A percentile compares a stretch with the other conserved stretches of the same genome.
These are phyloP conservation scores for Straminergon stramineum DNA, from an alignment of 225 moss, liverwort and hornwort species.

Conservation along the genomic window DNA sequence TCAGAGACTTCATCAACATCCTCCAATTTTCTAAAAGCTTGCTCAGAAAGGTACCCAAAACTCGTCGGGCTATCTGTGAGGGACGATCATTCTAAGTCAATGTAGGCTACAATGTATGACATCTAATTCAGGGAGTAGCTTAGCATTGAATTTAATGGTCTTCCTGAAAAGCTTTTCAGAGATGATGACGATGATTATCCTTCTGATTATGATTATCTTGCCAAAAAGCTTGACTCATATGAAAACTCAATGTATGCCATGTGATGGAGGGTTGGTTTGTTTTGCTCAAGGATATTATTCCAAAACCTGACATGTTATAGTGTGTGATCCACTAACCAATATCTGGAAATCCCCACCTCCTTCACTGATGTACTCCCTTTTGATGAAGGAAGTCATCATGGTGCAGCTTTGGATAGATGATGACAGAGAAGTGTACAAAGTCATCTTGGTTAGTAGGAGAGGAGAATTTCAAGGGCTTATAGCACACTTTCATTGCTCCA, in stretches of 20 bases:
- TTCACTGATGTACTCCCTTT: no score
- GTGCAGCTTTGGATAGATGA: not conserved
- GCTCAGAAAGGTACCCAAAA: not conserved
- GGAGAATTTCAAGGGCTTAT: no score
- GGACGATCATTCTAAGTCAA: not conserved
- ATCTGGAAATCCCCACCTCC: not conserved
- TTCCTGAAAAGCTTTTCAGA: not conserved
- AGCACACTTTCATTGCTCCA: no score
- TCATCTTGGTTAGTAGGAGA: not conserved
- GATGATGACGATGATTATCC: not conserved
- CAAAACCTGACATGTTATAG: not conserved
- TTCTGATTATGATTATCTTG: not conserved
- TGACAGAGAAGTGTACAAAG: not conserved
- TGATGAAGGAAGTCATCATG: no score
- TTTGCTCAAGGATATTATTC: not conserved
- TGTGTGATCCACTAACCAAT: not conserved
- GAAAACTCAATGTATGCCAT: not conserved
- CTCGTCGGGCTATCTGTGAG: not conserved
- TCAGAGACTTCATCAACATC: not conserved
- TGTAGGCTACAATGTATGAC: not conserved
- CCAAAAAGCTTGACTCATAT: not conserved
- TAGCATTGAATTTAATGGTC: not conserved
- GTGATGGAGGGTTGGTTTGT: not conserved
- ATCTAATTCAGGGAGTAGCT: not conserved
- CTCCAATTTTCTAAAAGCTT: not conserved